phyloP scores from a whole-genome alignment of 1,284 basidiomycete genomes.

The Ustilago vetiveriae region DNA sequence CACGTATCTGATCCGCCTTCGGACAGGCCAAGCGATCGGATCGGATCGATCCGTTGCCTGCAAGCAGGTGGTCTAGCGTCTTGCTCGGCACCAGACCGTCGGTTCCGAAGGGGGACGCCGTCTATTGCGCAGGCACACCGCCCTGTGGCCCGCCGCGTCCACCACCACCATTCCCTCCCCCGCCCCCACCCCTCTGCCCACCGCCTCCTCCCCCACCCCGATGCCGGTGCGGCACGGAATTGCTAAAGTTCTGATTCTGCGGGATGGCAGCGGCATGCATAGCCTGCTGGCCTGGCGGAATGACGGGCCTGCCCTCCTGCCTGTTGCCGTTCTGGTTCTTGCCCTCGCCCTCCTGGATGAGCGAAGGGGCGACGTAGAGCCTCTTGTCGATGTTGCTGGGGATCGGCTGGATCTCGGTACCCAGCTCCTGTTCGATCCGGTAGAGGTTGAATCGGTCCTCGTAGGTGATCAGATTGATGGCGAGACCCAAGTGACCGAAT shows the following conservation, averaged over 20 bases:
- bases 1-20: too few relatives aligned
- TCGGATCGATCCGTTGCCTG: too few relatives aligned
- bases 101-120: background rate
- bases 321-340: constrained; percentile 42
- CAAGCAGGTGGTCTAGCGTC: too few relatives aligned
- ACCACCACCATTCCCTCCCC: constrained; percentile 18
- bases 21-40: too few relatives aligned
- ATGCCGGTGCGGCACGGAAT: constrained; percentile 57
- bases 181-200: constrained; percentile 14
- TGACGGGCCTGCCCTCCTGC: constrained; percentile 65
- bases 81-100: too few relatives aligned
- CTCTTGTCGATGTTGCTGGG: constrained; percentile 89
- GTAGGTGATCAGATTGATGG: constrained; percentile 86
- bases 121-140: constrained; percentile 28
- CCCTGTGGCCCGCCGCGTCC: constrained; percentile 16
- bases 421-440: constrained; percentile 96
- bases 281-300: constrained; percentile 65
- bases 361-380: constrained; percentile 73
- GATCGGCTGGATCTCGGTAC: constrained; percentile 96
- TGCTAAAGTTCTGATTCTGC: constrained; percentile 64
- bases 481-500: constrained; percentile 94
- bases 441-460: constrained; percentile 98
- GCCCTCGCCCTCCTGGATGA: constrained; percentile 59
- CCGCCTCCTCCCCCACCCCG: constrained; percentile 33
- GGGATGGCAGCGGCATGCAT: constrained; percentile 64